phyloP scores from a whole-genome alignment of 2,329 filamentous ascomycete species.

The Alternaria sp. region DNA sequence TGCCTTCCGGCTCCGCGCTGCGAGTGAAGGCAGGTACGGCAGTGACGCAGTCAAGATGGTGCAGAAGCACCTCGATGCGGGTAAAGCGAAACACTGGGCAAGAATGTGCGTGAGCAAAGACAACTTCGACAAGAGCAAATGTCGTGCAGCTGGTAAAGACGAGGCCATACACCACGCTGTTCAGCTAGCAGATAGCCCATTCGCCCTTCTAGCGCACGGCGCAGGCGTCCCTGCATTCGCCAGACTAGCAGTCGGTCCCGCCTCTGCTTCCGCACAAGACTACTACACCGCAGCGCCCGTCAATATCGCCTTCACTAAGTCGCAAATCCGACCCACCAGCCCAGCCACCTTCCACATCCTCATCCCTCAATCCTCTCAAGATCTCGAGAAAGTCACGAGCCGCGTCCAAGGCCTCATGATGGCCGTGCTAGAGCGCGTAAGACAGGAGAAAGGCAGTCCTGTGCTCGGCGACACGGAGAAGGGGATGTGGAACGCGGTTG shows the following conservation, averaged over 20 bases:
- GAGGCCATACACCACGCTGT: conserved; percentile 30
- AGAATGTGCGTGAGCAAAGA: conserved; percentile 23
- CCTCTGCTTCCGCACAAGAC: conserved; percentile 7
- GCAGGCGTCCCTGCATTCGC: conserved; percentile 29
- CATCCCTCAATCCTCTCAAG: conserved; percentile 18
- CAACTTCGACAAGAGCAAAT: conserved; percentile 29
- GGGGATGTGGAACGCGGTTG: conserved; percentile 33
- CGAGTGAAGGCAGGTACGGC: conserved; percentile 26
- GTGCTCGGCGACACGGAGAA: conserved; percentile 19
- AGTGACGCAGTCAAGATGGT: conserved; percentile 26
- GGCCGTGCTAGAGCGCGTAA: conserved; percentile 36
- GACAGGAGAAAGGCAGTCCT: conserved; percentile 30
- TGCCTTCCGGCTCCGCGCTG: conserved; percentile 34
- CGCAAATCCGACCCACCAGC: conserved; percentile 18
- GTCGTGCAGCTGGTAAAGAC: conserved; percentile 27
- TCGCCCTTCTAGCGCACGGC: conserved; percentile 15
- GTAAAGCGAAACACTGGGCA: conserved; percentile 30
- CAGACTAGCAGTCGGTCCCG: conserved; percentile 36
- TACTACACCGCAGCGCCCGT: conserved; percentile 31
- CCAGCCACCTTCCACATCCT: conserved; percentile 30
- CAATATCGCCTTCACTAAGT: conserved; percentile 20
- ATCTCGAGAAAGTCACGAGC: conserved; percentile 26
- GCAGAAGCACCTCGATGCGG: conserved; percentile 30
- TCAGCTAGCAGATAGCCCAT: conserved; percentile 37
- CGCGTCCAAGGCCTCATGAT: conserved; percentile 41